phyloP scores from a whole-genome alignment of 2,329 filamentous ascomycete genomes.

The Lizonia empirigonia region DNA sequence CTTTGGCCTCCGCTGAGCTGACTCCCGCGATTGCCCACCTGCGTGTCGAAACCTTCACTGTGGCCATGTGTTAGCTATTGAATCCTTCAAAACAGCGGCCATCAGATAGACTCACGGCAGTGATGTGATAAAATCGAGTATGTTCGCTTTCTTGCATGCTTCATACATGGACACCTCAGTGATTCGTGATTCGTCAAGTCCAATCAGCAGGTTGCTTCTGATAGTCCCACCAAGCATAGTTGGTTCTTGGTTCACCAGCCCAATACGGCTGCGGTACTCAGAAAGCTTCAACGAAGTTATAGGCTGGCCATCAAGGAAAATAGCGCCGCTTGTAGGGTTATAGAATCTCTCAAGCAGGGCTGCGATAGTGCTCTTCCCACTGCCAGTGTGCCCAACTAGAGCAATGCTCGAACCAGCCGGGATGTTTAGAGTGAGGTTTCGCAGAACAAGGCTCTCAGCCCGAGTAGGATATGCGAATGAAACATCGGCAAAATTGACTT shows the following conservation, averaged over 20 bases:
- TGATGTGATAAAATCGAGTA: slow-evolving; percentile 39
- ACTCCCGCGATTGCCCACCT: slow-evolving; percentile 54
- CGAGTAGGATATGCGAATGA: slow-evolving; percentile 94
- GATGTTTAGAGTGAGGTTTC: slow-evolving; percentile 50
- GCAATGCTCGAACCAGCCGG: slow-evolving; percentile 59
- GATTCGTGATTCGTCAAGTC: slow-evolving; percentile 49
- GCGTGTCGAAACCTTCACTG: not conserved
- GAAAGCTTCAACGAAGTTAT: slow-evolving; percentile 49
- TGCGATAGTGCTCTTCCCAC: slow-evolving; percentile 90
- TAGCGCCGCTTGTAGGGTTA: slow-evolving; percentile 72
- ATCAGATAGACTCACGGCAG: slow-evolving; percentile 27
- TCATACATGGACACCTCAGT: slow-evolving; percentile 44
- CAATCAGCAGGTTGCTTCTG: slow-evolving; percentile 55
- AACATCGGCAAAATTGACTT: too few relatives aligned
- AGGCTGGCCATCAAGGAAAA: slow-evolving; percentile 72
- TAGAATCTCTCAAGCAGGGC: slow-evolving; percentile 92
- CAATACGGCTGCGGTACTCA: slow-evolving; percentile 70
- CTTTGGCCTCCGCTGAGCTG: slow-evolving; percentile 75
- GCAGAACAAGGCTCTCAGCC: slow-evolving; percentile 76
- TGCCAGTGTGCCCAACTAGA: slow-evolving; percentile 72
- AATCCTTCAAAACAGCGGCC: too few relatives aligned
- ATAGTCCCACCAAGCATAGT: slow-evolving; percentile 53
- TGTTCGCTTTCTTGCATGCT: slow-evolving; percentile 57
- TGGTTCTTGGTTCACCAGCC: slow-evolving; percentile 58
- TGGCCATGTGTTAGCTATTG: not conserved